phyloP scores from a whole-genome alignment of 805 yeast species.

The Hanseniaspora singularis region DNA sequence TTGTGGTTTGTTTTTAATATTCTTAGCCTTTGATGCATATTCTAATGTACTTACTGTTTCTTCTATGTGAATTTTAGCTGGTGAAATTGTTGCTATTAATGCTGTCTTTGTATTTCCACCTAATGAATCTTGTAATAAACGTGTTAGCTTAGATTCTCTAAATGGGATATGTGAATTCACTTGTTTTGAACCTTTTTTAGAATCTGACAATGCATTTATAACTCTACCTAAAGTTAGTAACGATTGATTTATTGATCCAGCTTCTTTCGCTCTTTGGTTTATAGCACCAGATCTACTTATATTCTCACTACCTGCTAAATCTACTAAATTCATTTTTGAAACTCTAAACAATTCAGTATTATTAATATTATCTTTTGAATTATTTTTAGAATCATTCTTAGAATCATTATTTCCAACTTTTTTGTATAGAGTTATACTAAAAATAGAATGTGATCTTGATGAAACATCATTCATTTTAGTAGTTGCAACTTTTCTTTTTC shows the following conservation, averaged over 20 bases:
- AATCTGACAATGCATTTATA: constrained; percentile 59
- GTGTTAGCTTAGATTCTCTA: constrained; percentile 66
- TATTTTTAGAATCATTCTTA: constrained; percentile 15
- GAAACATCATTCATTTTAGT: constrained; percentile 65
- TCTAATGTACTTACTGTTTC: constrained; percentile 79
- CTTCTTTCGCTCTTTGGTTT: constrained; percentile 78
- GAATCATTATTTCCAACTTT: constrained; percentile 20
- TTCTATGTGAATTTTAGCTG: constrained; percentile 63
- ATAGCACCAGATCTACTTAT: constrained; percentile 78
- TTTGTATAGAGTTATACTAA: constrained; percentile 49
- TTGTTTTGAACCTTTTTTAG: constrained; percentile 27
- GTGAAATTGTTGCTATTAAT: constrained; percentile 76
- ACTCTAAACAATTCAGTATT: constrained; percentile 38
- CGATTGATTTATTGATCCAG: constrained; percentile 85
- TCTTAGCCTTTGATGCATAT: constrained; percentile 78
- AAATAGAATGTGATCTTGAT: constrained; percentile 67
- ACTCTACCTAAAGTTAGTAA: constrained; percentile 80
- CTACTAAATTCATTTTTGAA: constrained; percentile 77
- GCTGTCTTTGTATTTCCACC: constrained; percentile 86
- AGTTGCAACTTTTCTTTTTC: constrained; percentile 51
- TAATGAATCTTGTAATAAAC: constrained; percentile 63
- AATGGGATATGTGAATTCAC: constrained; percentile 57
- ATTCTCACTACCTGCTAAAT: constrained; percentile 91
- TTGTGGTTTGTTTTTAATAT: constrained; percentile 63
- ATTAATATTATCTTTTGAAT: constrained; percentile 20